Conservation (phyloP, 2,329 filamentous ascomycete genomes). For the Hypoxylon sp. region DNA sequence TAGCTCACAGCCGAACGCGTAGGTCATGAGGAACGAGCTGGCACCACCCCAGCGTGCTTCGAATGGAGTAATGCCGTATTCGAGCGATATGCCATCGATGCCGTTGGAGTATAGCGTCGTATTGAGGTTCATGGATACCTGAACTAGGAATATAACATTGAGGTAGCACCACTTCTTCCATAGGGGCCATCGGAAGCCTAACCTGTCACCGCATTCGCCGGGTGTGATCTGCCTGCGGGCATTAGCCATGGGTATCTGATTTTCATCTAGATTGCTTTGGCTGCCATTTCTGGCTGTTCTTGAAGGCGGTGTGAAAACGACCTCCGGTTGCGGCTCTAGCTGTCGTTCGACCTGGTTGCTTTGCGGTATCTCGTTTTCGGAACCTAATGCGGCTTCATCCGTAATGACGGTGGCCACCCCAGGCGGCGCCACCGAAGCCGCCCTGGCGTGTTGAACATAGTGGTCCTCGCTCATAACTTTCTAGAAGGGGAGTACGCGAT, state of each 20-base stretch:
- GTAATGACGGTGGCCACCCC: background rate
- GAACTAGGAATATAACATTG: constrained; percentile 75
- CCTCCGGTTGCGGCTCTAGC: background rate
- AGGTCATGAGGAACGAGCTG: constrained; percentile 77
- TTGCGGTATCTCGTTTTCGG: background rate
- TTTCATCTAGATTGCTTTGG: background rate
- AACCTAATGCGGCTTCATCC: background rate
- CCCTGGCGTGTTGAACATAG: constrained; percentile 5
- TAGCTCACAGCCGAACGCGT: constrained; percentile 86
- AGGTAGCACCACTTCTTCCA: constrained; percentile 78
- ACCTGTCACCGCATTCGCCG: constrained; percentile 72
- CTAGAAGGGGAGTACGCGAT: background rate
- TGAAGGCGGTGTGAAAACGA: background rate
- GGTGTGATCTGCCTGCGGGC: constrained; percentile 58
- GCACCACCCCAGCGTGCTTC: constrained; percentile 78
- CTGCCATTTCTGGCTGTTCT: background rate
- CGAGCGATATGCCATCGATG: constrained; percentile 70
- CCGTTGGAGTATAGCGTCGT: constrained; percentile 78
- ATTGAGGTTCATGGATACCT: constrained; percentile 83
- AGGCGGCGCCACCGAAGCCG: background rate
- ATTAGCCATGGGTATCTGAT: constrained; percentile 2
- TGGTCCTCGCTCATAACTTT: background rate
- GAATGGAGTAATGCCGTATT: constrained; percentile 75
- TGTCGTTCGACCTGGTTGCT: background rate
- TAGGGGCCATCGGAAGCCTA: constrained; percentile 70